Conservation (phyloP, 805 yeast genomes). For the Candida morakotiae region DNA sequence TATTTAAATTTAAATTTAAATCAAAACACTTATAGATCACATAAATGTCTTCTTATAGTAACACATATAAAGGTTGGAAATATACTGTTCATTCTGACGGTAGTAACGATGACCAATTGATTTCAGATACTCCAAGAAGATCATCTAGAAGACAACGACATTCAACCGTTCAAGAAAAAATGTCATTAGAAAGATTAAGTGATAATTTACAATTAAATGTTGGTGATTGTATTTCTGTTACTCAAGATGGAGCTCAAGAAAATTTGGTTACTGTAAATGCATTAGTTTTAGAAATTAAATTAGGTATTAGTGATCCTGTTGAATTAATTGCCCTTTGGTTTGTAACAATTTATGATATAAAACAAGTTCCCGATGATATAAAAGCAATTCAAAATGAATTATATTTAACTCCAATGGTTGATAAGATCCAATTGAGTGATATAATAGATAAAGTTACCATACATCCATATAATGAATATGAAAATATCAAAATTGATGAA, state of each 20-base stretch:
- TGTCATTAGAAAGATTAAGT: slow-evolving; percentile 33
- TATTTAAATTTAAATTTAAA: neutral
- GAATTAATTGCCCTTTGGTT: slow-evolving; percentile 49
- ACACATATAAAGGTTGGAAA: slow-evolving; percentile 31
- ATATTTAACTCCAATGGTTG: slow-evolving; percentile 49
- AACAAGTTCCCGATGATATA: slow-evolving; percentile 7
- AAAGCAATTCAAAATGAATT: slow-evolving; percentile 37
- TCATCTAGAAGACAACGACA: slow-evolving; percentile 15
- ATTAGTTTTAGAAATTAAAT: slow-evolving; percentile 46
- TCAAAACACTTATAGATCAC: neutral
- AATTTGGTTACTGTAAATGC: slow-evolving; percentile 32
- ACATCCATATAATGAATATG: slow-evolving; percentile 31
- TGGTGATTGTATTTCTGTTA: slow-evolving; percentile 51
- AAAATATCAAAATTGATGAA: slow-evolving; percentile 29
- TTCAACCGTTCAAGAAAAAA: slow-evolving; percentile 8
- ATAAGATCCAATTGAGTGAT: slow-evolving; percentile 39
- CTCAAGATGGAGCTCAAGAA: slow-evolving; percentile 22
- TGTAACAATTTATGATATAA: slow-evolving; percentile 38
- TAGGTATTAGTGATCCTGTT: slow-evolving; percentile 47
- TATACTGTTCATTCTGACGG: slow-evolving; percentile 13
- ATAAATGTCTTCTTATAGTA: slow-evolving; percentile 10
- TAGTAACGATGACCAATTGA: slow-evolving; percentile 1
- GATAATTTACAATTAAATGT: slow-evolving; percentile 47
- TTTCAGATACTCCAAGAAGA: slow-evolving; percentile 10
- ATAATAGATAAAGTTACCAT: slow-evolving; percentile 45